Conservation (phyloP, 2,329 filamentous ascomycete genomes). For the Mycosphaerelloides madeirae region DNA sequence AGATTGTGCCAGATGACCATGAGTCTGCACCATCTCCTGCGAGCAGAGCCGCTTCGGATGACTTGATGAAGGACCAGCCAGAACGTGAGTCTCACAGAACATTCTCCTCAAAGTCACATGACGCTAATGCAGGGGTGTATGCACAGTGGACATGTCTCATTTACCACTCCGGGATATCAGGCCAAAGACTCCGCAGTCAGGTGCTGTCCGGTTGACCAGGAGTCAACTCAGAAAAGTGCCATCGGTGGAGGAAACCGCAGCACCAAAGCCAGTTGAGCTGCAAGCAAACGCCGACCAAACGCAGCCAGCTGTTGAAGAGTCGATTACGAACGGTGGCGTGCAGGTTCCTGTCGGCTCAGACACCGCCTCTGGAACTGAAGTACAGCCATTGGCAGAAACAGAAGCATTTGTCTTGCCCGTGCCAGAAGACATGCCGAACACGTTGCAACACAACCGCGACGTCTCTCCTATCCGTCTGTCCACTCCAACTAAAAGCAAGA, state of each 20-base stretch:
- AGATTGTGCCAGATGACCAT: slow-evolving; percentile 17
- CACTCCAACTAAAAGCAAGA: neutral
- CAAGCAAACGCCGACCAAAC: neutral
- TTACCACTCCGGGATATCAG: slow-evolving; percentile 16
- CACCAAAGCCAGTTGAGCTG: neutral
- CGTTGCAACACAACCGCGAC: neutral
- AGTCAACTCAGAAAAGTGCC: slow-evolving; percentile 7
- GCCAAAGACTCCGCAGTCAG: slow-evolving; percentile 14
- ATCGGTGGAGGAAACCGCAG: neutral
- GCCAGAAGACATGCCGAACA: slow-evolving; percentile 11
- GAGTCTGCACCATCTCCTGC: slow-evolving; percentile 16
- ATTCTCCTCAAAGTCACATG: slow-evolving; percentile 17
- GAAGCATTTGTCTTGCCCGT: neutral
- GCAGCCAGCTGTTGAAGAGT: neutral
- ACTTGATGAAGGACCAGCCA: slow-evolving; percentile 15
- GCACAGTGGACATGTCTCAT: slow-evolving; percentile 20
- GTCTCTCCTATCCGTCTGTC: neutral
- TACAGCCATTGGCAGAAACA: neutral
- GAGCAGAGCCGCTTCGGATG: slow-evolving; percentile 16
- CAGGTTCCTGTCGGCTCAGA: neutral
- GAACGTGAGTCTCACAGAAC: slow-evolving; percentile 14
- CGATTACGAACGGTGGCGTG: neutral
- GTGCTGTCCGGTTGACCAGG: slow-evolving; percentile 10
- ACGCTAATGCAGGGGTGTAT: slow-evolving; percentile 23
- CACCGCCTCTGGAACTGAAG: neutral